These are phyloP conservation scores for Climacium dendroides DNA, from an alignment of 225 moss, liverwort and hornwort genomes.

Conservation along the genomic window DNA sequence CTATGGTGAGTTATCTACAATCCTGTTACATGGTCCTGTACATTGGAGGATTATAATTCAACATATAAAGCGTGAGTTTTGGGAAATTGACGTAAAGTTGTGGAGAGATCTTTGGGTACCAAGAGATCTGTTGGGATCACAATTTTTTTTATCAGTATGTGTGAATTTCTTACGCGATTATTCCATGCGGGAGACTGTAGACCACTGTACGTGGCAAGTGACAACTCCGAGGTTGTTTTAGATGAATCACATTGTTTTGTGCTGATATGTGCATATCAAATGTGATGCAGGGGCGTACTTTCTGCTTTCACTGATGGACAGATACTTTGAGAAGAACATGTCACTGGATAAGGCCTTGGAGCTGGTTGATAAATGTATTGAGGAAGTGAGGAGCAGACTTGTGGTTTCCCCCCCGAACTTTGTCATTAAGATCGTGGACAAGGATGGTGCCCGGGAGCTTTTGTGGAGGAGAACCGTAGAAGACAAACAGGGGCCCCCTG, in stretches of 20 bases:
- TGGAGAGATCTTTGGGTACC: neutral
- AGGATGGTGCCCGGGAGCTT: constrained; percentile 77
- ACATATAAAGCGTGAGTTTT: neutral
- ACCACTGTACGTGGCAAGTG: neutral
- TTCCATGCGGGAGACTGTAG: neutral
- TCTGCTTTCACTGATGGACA: constrained; percentile 94
- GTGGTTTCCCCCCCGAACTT: constrained; percentile 91
- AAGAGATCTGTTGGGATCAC: neutral
- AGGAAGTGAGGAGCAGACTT: constrained; percentile 69
- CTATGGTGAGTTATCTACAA: constrained; percentile 26
- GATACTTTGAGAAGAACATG: constrained; percentile 87
- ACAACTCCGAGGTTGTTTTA: neutral
- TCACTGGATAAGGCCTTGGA: constrained; percentile 73
- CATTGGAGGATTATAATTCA: neutral
- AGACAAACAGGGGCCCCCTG: constrained; percentile 64
- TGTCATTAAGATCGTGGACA: constrained; percentile 88
- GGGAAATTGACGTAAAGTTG: neutral
- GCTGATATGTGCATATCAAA: neutral
- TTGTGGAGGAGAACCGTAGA: constrained; percentile 85
- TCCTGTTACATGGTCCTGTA: neutral
- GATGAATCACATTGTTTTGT: neutral
- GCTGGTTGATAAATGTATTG: constrained; percentile 82
- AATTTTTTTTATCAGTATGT: neutral
- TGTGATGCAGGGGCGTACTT: constrained; percentile 74
- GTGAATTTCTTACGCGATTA: neutral